Conservation (phyloP, 441 rosid species). For the Theobroma grandiflorum region DNA sequence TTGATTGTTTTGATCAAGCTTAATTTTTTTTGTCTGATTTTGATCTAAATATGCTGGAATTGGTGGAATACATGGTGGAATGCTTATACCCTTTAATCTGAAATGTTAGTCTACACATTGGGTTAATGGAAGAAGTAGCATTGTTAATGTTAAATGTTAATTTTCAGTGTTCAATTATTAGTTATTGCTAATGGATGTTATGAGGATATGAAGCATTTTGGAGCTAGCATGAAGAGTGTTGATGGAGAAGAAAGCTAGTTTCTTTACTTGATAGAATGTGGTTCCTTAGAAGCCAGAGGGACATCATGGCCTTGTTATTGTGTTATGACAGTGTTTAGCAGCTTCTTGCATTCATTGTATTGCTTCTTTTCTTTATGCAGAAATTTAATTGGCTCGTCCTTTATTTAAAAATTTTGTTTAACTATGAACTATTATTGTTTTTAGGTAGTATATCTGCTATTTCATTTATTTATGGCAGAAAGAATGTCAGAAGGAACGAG, state of each 20-base stretch:
- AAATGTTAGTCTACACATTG: background rate
- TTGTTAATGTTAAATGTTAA: background rate
- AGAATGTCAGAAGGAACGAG: slow-evolving; percentile 58
- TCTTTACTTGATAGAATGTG: background rate
- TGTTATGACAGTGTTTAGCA: background rate
- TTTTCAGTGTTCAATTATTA: slow-evolving; percentile 4
- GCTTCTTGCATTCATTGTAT: background rate
- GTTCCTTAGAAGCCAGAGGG: slow-evolving; percentile 4
- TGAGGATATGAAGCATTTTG: background rate
- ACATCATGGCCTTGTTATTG: background rate
- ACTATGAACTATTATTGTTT: background rate
- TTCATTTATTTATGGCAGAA: slow-evolving; percentile 22
- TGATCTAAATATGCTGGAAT: background rate
- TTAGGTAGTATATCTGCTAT: slow-evolving; percentile 34
- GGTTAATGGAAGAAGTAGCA: slow-evolving; percentile 2
- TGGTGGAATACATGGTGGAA: background rate
- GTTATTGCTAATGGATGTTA: slow-evolving; percentile 5
- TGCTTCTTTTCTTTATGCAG: background rate
- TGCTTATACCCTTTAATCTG: background rate
- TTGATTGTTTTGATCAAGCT: background rate
- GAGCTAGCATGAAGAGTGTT: background rate
- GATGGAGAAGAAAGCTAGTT: slow-evolving; percentile 1
- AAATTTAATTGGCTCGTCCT: background rate
- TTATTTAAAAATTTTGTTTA: background rate
- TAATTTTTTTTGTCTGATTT: background rate